A percentile compares a stretch with the other conserved stretches of the same genome.
These are phyloP conservation scores for Zostera marina DNA, from an alignment of 116 monocot species.

Conservation along the genomic window DNA sequence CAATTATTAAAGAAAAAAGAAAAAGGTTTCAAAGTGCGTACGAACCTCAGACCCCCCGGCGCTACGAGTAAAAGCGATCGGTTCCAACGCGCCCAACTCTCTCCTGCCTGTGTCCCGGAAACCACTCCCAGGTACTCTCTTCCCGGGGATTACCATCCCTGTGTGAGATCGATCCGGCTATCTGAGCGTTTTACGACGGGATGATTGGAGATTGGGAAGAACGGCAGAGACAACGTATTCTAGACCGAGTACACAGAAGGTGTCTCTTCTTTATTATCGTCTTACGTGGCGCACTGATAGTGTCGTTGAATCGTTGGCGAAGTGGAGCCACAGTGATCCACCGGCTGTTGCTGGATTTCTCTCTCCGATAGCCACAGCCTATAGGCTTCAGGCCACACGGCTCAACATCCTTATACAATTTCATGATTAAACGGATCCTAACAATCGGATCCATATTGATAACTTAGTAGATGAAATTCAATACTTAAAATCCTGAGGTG, in stretches of 20 bases:
- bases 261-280: background rate
- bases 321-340: no score
- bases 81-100: constrained; percentile 5
- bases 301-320: no score
- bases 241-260: background rate
- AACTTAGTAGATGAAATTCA: no score
- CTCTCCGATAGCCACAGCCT: no score
- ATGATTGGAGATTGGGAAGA: background rate
- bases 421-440: no score
- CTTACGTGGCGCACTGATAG: constrained; percentile 2
- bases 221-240: no score
- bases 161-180: background rate
- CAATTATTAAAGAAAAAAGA: background rate
- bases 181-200: background rate
- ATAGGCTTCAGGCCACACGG: no score
- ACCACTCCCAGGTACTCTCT: background rate
- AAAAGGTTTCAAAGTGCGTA: background rate
- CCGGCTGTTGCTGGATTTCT: no score
- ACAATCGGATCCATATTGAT: no score
- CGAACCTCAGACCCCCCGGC: constrained; percentile 10
- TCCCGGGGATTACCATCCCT: constrained; percentile 5
- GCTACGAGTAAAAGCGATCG: constrained; percentile 4
- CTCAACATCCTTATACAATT: no score
- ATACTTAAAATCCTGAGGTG: no score
- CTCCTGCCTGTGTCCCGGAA: constrained; percentile 5